Evolutionary conservation across 2,329 filamentous ascomycete genomes (phyloP).

Genomic region (Botryotinia calthae): DNA sequence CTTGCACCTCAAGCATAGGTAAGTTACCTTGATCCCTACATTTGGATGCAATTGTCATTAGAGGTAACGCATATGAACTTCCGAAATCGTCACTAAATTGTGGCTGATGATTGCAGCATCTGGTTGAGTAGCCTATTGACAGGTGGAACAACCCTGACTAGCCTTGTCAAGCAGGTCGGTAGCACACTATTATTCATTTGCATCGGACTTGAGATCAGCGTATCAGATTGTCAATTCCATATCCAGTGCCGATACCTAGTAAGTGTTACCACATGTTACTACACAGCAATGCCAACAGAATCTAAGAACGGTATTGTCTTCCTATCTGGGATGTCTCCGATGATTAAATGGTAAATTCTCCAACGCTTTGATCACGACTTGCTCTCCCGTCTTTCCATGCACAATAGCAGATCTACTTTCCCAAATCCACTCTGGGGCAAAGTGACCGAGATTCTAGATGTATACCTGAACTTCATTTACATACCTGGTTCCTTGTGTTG

Average conservation of each 20-base stretch:
- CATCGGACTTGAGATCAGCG: neutral
- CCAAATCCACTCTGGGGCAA: neutral
- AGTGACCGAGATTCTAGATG: constrained; percentile 9
- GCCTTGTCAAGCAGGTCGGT: neutral
- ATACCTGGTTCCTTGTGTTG: constrained; percentile 3
- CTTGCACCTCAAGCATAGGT: neutral
- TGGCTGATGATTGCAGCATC: neutral
- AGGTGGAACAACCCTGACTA: neutral
- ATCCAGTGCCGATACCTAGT: neutral
- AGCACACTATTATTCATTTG: neutral
- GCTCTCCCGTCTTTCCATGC: constrained; percentile 9
- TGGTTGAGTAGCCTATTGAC: neutral
- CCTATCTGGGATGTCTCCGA: neutral
- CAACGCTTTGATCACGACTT: constrained; percentile 1
- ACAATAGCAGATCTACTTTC: constrained; percentile 6
- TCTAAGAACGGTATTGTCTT: neutral
- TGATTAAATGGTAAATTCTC: neutral
- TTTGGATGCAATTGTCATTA: neutral
- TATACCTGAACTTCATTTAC: constrained; percentile 1
- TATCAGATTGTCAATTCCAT: neutral
- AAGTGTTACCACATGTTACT: neutral
- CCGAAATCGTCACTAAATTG: neutral
- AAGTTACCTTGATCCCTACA: neutral
- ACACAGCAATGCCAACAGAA: neutral
- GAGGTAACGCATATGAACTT: neutral